phyloP scores from a whole-genome alignment of 805 yeast genomes.

The Ogataea trehalophila region DNA sequence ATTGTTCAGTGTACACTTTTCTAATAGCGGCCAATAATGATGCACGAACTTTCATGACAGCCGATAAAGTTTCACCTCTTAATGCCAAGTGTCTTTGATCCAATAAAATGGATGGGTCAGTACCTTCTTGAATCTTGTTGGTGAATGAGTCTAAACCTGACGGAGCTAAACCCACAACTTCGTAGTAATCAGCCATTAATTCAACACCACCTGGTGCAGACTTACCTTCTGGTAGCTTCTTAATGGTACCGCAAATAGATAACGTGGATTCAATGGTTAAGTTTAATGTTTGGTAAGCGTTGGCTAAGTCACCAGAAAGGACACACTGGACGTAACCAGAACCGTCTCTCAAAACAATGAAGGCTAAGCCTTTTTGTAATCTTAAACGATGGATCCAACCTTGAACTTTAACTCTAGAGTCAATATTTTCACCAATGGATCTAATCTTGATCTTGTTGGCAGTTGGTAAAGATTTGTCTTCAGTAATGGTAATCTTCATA shows the following conservation, averaged over 20 bases:
- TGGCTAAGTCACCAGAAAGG: constrained; percentile 85
- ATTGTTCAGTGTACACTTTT: constrained; percentile 69
- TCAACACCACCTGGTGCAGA: constrained; percentile 98
- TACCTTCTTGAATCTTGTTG: constrained; percentile 88
- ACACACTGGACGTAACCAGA: constrained; percentile 87
- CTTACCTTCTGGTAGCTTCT: constrained; percentile 90
- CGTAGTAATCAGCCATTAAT: constrained; percentile 83
- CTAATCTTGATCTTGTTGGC: constrained; percentile 67
- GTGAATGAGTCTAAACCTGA: constrained; percentile 93
- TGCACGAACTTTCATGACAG: constrained; percentile 94
- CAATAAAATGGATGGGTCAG: constrained; percentile 87
- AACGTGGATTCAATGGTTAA: constrained; percentile 88
- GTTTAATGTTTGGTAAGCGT: constrained; percentile 77
- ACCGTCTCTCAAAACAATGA: constrained; percentile 93
- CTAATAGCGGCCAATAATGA: constrained; percentile 68
- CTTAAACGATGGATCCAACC: constrained; percentile 98
- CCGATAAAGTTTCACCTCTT: constrained; percentile 91
- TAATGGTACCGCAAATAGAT: constrained; percentile 71
- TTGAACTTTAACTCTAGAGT: constrained; percentile 64
- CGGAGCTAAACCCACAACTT: constrained; percentile 90
- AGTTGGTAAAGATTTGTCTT: constrained; percentile 67
- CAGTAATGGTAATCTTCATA: constrained; percentile 66
- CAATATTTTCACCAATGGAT: constrained; percentile 49
- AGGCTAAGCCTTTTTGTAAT: constrained; percentile 85
- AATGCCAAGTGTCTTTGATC: constrained; percentile 95